These are phyloP conservation scores for Cladosporium velox DNA, from an alignment of 2,329 filamentous ascomycete genomes.

Conservation along the genomic window DNA sequence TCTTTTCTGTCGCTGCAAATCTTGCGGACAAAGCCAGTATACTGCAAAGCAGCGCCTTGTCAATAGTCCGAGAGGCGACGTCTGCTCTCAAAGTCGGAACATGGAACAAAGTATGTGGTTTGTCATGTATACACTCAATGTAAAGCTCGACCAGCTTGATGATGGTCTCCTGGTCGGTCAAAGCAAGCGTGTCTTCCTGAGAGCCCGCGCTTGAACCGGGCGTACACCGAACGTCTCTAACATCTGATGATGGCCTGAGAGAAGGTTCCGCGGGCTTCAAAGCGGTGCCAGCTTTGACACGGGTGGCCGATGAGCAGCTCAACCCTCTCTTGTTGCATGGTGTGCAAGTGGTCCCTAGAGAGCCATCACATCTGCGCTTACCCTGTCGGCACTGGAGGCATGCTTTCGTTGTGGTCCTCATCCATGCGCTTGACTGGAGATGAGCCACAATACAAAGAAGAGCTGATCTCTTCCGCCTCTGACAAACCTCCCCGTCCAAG, in stretches of 20 bases:
- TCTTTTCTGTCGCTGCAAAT: constrained; percentile 26
- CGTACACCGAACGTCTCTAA: background rate
- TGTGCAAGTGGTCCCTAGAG: background rate
- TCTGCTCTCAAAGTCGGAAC: constrained; percentile 26
- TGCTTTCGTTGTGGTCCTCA: background rate
- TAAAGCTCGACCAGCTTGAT: constrained; percentile 32
- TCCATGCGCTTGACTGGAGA: background rate
- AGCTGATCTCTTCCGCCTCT: background rate
- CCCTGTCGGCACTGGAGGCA: constrained; percentile 5
- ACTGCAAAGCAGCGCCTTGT: constrained; percentile 5
- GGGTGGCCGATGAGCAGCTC: background rate
- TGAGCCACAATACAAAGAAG: background rate
- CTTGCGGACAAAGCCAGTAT: constrained; percentile 3
- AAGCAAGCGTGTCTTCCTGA: background rate
- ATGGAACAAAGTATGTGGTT: constrained; percentile 41
- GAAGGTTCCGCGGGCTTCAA: background rate
- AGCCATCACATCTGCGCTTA: background rate
- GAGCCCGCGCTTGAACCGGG: background rate
- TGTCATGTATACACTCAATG: constrained; percentile 39
- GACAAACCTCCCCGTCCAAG: no score
- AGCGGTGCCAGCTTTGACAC: background rate
- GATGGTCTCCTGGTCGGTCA: background rate
- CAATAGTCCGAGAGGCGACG: background rate
- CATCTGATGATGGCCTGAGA: background rate
- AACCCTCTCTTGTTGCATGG: background rate